Percentiles rank a stretch among this genome's conserved stretches.
These are phyloP conservation scores for Pulicaria dysenterica DNA, from an alignment of 129 eudicot genomes.

Conservation along the genomic window DNA sequence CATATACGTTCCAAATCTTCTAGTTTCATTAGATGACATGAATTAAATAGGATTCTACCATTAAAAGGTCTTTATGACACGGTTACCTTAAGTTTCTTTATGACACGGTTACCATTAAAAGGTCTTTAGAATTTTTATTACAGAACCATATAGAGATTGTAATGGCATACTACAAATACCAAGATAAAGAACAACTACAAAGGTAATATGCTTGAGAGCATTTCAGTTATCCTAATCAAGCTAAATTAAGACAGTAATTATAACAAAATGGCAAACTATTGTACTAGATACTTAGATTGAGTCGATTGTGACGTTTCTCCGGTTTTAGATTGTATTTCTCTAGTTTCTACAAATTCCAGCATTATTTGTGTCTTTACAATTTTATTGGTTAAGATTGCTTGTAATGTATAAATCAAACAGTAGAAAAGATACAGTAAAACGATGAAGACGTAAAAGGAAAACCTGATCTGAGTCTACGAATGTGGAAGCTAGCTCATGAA, in stretches of 20 bases:
- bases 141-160: slow-evolving; percentile 1
- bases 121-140: too few relatives aligned
- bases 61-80: not conserved
- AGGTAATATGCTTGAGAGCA: not conserved
- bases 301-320: not conserved
- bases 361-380: not conserved
- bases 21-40: slow-evolving; percentile 6
- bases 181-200: not conserved
- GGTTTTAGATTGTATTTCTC: not conserved
- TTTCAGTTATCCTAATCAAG: slow-evolving; percentile 17
- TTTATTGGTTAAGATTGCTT: not conserved
- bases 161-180: slow-evolving; percentile 3
- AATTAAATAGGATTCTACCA: not conserved
- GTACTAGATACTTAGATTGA: slow-evolving; percentile 9
- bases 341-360: not conserved
- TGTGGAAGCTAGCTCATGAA: slow-evolving; percentile 45
- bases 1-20: slow-evolving; percentile 17
- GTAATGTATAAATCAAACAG: slow-evolving; percentile 21
- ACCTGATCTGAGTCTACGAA: slow-evolving; percentile 59
- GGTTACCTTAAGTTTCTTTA: not conserved
- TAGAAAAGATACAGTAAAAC: slow-evolving; percentile 17
- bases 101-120: not conserved
- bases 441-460: slow-evolving; percentile 15
- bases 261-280: not conserved
- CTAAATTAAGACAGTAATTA: not conserved